Evolutionary conservation across 1,284 basidiomycete species (phyloP), one percentile per base, ranked within the genome.

Genomic region (Phellinidium pouzarii): DNA sequence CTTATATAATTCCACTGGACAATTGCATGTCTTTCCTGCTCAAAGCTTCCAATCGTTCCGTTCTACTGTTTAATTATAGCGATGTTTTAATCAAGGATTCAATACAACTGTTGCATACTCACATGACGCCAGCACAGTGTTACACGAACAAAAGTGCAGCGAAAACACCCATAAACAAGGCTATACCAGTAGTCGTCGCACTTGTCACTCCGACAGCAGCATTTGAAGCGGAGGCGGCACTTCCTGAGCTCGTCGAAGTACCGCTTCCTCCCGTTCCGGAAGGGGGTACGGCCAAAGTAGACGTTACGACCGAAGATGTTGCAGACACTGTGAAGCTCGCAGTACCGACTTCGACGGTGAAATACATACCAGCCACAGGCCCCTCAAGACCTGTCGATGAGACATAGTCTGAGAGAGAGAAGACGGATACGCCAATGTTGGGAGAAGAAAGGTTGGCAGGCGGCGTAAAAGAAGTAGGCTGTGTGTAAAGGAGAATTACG

Each of bases 331-430:
- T 70, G 44, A 64, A 69, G 29, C 79, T 82, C 12, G 77, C 71
- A 2, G 73, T 73, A 41, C 87, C 86, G 61, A 80, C 77, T 65
- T 87, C 79, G 59, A 91, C 88, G 20, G 77, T 80, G 64, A 91
- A 79, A 73, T 90, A 93, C 59, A 74, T 84, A 50, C 78, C 80
- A 38, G 79, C 80, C 57, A 87, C 68, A 56, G 84, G 70, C 38
- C 71, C 63, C 38, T 82, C 79, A 25, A 90, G 69, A 36, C 74
- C 71, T 54, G 77, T 79, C 55, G 65, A 65, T 75, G 69, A 68
- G 37, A 74, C 73, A 58, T 84, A 86, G 27, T 67, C 70, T 22
- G 67, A 66, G 55, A 83, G 71, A 59, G 77, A 69, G 63, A 82
- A 82, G 46, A 68, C 66, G 6, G 72, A 69, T 14, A 84, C 76